Evolutionary conservation across 176 grass and related monocot species (phyloP).

Genomic region (Panicum miliaceum): DNA sequence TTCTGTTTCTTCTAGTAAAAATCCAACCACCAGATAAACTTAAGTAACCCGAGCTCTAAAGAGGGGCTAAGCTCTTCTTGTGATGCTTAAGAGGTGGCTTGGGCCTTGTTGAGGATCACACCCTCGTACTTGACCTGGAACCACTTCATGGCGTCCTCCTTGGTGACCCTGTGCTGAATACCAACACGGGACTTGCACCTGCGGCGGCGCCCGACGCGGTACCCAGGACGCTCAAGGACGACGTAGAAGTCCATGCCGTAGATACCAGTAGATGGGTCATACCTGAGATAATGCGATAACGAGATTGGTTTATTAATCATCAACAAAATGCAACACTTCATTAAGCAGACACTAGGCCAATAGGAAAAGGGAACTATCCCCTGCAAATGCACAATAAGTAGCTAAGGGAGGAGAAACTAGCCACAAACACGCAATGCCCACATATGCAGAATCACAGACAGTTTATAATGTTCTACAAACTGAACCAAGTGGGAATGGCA

Average conservation of each 20-base stretch:
- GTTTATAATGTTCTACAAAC: neutral
- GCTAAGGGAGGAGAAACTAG: neutral
- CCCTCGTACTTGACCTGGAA: slow-evolving; percentile 10
- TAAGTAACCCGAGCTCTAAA: neutral
- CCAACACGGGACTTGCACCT: neutral
- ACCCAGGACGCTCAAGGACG: neutral
- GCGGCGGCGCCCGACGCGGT: neutral
- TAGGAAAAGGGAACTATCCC: neutral
- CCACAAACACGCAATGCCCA: neutral
- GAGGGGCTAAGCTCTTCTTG: neutral
- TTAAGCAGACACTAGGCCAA: neutral
- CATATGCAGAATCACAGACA: neutral
- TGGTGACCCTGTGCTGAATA: neutral
- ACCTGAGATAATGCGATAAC: neutral
- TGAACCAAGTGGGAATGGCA: neutral
- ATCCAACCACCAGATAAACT: neutral
- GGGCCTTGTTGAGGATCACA: slow-evolving; percentile 10
- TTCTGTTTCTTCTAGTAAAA: neutral
- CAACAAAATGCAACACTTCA: neutral
- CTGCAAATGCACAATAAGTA: neutral
- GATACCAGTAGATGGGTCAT: neutral
- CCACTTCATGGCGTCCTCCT: slow-evolving; percentile 5
- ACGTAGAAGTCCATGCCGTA: neutral
- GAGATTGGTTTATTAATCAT: neutral
- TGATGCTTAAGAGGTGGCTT: neutral